phyloP scores from a whole-genome alignment of 2,329 filamentous ascomycete genomes.

The Dryadomyces quercivorus region DNA sequence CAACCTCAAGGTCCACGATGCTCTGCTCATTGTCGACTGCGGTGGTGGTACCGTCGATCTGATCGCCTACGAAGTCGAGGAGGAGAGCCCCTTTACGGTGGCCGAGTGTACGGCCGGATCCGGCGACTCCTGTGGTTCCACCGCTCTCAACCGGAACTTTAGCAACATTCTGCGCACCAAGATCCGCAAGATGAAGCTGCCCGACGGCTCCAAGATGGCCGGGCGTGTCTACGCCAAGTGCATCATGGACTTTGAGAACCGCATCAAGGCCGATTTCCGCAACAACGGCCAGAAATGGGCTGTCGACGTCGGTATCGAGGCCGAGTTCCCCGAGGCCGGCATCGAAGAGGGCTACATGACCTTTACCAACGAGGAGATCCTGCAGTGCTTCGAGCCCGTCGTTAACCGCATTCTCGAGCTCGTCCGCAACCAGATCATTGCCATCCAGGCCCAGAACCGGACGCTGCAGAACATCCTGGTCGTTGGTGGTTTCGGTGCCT shows the following conservation, averaged over 20 bases:
- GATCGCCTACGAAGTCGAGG: conserved; percentile 97
- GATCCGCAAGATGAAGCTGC: conserved; percentile 98
- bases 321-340: conserved; percentile 91
- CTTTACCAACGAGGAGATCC: conserved; percentile 97
- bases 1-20: conserved; percentile 95
- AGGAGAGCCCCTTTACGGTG: conserved; percentile 93
- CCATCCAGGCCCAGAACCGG: conserved; percentile 94
- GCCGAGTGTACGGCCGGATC: conserved; percentile 95
- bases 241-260: conserved; percentile 99
- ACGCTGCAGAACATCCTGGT: conserved; percentile 91
- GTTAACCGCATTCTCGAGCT: conserved; percentile 94
- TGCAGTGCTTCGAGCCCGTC: conserved; percentile 97
- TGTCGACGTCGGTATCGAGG: conserved; percentile 95
- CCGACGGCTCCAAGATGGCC: conserved; percentile 93
- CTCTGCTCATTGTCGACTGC: conserved; percentile 96
- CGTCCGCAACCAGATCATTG: conserved; percentile 96
- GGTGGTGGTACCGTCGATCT: conserved; percentile 97
- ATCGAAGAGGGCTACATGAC: conserved; percentile 99
- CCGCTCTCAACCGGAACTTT: conserved; percentile 93
- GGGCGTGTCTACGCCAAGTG: conserved; percentile 97
- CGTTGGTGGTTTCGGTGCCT: conserved; percentile 95
- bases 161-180: conserved; percentile 96
- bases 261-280: conserved; percentile 98
- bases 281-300: conserved; percentile 99
- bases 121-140: conserved; percentile 96